A percentile compares a stretch with the other conserved stretches of the same genome.
Conservation (phyloP, 306 rosid species). For the Medicago ruthenica region DNA sequence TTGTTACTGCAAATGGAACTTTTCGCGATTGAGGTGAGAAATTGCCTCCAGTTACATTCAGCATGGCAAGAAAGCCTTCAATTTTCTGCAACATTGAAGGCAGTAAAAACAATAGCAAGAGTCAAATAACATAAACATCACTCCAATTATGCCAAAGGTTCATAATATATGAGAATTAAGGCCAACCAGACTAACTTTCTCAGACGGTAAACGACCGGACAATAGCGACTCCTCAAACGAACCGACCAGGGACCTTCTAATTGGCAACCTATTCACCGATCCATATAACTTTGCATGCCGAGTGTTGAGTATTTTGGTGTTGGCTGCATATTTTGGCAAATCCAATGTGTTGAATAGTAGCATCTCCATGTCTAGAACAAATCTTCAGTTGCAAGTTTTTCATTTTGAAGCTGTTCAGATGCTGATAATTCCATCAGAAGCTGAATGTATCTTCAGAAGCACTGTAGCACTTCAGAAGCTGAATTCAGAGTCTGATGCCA, state of each 20-base stretch:
- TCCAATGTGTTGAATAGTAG: too few relatives aligned
- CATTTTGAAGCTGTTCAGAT: too few relatives aligned
- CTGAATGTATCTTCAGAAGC: too few relatives aligned
- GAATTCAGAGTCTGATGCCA: too few relatives aligned
- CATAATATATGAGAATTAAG: slow-evolving; percentile 18
- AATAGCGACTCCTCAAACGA: slow-evolving; percentile 89
- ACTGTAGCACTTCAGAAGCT: too few relatives aligned
- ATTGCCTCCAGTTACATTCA: slow-evolving; percentile 77
- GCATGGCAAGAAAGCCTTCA: slow-evolving; percentile 85
- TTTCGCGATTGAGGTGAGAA: slow-evolving; percentile 75
- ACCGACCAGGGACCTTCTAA: slow-evolving; percentile 79
- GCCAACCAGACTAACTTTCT: slow-evolving; percentile 69
- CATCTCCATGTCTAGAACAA: too few relatives aligned
- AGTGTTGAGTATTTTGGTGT: too few relatives aligned
- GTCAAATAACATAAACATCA: slow-evolving; percentile 6
- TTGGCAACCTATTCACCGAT: slow-evolving; percentile 49
- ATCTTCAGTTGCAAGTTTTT: too few relatives aligned
- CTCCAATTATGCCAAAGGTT: slow-evolving; percentile 33
- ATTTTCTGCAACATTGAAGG: slow-evolving; percentile 60
- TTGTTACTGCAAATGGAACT: slow-evolving; percentile 82
- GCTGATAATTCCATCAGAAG: too few relatives aligned
- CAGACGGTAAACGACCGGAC: slow-evolving; percentile 71
- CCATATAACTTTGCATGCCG: slow-evolving; percentile 44
- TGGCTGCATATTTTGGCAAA: too few relatives aligned
- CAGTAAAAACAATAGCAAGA: background rate